phyloP scores from a whole-genome alignment of 768 basidiomycete genomes.

The Phaeolepiota aurea region DNA sequence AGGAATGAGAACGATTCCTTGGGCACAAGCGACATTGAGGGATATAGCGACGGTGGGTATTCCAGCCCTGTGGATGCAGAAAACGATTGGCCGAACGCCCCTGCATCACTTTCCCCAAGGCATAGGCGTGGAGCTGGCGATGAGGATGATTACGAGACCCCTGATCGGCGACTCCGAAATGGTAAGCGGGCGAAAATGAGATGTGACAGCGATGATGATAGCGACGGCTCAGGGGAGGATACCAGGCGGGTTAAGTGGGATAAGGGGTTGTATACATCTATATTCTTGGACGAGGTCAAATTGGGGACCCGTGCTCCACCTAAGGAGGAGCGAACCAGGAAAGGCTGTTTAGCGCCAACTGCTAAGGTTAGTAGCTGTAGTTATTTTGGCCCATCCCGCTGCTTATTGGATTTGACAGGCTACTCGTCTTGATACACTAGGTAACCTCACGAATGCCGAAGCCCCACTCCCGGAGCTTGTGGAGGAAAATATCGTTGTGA shows the following conservation, averaged over 20 bases:
- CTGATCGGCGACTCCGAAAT: slow-evolving; percentile 23
- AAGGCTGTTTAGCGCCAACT: slow-evolving; percentile 60
- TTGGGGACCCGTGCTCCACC: slow-evolving; percentile 35
- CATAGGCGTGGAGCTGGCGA: slow-evolving; percentile 71
- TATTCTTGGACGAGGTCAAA: slow-evolving; percentile 57
- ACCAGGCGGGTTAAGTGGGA: slow-evolving; percentile 74
- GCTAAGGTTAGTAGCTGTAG: slow-evolving; percentile 47
- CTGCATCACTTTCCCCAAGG: slow-evolving; percentile 12
- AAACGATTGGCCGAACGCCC: slow-evolving; percentile 10
- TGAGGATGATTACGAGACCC: slow-evolving; percentile 73
- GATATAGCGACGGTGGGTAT: slow-evolving; percentile 18
- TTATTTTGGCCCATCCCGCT: not conserved
- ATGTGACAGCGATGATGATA: slow-evolving; percentile 27
- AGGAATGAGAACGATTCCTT: slow-evolving; percentile 29
- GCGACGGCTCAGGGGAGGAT: slow-evolving; percentile 25
- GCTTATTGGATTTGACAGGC: slow-evolving; percentile 26
- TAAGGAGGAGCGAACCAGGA: slow-evolving; percentile 33
- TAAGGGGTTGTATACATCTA: slow-evolving; percentile 50
- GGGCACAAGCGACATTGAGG: slow-evolving; percentile 19
- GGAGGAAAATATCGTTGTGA: slow-evolving; percentile 60
- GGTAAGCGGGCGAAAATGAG: slow-evolving; percentile 18
- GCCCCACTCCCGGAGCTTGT: slow-evolving; percentile 48
- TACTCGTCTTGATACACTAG: slow-evolving; percentile 58
- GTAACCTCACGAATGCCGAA: slow-evolving; percentile 57
- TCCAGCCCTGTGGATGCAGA: slow-evolving; percentile 17